Evolutionary conservation across 2,329 filamentous ascomycete genomes (phyloP).

Genomic region (Penicillium decumbens): DNA sequence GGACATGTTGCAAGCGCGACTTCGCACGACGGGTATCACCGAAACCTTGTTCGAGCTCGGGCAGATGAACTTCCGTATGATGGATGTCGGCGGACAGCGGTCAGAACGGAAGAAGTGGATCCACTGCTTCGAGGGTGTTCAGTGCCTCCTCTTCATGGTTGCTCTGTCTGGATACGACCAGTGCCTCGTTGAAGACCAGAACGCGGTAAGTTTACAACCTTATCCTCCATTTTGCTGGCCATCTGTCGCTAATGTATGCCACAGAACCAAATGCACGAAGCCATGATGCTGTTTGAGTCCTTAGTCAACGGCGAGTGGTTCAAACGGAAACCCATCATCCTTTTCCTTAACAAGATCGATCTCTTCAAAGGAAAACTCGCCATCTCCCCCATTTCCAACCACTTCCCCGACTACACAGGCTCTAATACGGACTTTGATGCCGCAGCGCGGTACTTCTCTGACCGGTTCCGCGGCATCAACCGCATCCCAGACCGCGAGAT

Average conservation of each 20-base stretch:
- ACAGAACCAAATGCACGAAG: slow-evolving; percentile 88
- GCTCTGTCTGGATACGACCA: slow-evolving; percentile 96
- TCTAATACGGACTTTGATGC: slow-evolving; percentile 67
- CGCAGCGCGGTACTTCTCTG: slow-evolving; percentile 74
- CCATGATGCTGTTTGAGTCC: slow-evolving; percentile 80
- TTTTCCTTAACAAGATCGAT: slow-evolving; percentile 86
- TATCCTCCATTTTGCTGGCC: not conserved
- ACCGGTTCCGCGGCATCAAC: slow-evolving; percentile 74
- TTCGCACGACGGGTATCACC: slow-evolving; percentile 92
- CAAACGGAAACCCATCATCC: slow-evolving; percentile 71
- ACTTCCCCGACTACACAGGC: slow-evolving; percentile 75
- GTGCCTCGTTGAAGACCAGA: slow-evolving; percentile 91
- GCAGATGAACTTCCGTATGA: slow-evolving; percentile 92
- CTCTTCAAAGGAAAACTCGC: slow-evolving; percentile 73
- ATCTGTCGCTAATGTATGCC: slow-evolving; percentile 1
- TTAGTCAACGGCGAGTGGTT: slow-evolving; percentile 86
- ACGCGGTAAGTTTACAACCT: slow-evolving; percentile 64
- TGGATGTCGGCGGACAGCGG: slow-evolving; percentile 86
- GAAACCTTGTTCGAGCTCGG: slow-evolving; percentile 92
- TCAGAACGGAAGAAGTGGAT: slow-evolving; percentile 98
- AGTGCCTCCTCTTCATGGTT: slow-evolving; percentile 86
- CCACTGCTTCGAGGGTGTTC: slow-evolving; percentile 91
- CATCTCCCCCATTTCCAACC: slow-evolving; percentile 65
- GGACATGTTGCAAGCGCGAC: slow-evolving; percentile 82
- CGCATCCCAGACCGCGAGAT: slow-evolving; percentile 56